A percentile compares a stretch with the other conserved stretches of the same genome.
phyloP scores from a whole-genome alignment of 768 basidiomycete genomes.

The Suillus brevipes region DNA sequence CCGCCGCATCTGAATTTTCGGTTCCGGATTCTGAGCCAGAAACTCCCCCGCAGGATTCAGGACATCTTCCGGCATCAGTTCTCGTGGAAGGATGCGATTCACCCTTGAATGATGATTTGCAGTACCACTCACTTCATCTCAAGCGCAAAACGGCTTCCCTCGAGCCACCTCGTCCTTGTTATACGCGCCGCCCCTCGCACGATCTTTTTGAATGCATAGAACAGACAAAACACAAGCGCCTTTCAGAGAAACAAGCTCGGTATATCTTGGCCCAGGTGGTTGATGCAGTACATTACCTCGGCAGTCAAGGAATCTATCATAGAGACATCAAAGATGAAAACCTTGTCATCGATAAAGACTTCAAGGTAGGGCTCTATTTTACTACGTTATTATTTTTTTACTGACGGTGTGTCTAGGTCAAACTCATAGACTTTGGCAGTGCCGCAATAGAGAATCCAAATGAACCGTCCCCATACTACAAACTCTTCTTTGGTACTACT shows the following conservation, averaged over 20 bases:
- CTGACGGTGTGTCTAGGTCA: slow-evolving; percentile 55
- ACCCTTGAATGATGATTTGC: slow-evolving; percentile 6
- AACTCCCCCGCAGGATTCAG: slow-evolving; percentile 41
- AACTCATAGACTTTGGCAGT: slow-evolving; percentile 95
- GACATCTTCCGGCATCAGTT: slow-evolving; percentile 21
- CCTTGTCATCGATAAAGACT: slow-evolving; percentile 70
- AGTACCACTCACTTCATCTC: slow-evolving; percentile 8
- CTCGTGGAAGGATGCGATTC: slow-evolving; percentile 20
- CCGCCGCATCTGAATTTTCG: slow-evolving; percentile 52
- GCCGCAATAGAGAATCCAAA: slow-evolving; percentile 72
- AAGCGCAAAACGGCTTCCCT: slow-evolving; percentile 14
- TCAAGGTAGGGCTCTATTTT: slow-evolving; percentile 51
- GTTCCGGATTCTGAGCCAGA: slow-evolving; percentile 42
- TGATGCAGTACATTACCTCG: slow-evolving; percentile 79
- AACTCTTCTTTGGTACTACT: slow-evolving; percentile 87
- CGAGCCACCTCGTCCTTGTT: slow-evolving; percentile 39
- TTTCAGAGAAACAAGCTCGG: slow-evolving; percentile 76
- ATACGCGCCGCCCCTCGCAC: slow-evolving; percentile 75
- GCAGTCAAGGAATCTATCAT: slow-evolving; percentile 84
- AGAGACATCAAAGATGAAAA: slow-evolving; percentile 99
- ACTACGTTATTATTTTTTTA: neutral
- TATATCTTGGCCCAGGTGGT: slow-evolving; percentile 88
- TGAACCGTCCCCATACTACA: slow-evolving; percentile 65
- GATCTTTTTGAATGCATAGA: slow-evolving; percentile 97
- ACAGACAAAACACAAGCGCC: slow-evolving; percentile 73